A percentile compares a stretch with the other conserved stretches of the same genome.
Evolutionary conservation across 352 stramenopile species (phyloP).

Genomic region (Globisporangium nodosum): DNA sequence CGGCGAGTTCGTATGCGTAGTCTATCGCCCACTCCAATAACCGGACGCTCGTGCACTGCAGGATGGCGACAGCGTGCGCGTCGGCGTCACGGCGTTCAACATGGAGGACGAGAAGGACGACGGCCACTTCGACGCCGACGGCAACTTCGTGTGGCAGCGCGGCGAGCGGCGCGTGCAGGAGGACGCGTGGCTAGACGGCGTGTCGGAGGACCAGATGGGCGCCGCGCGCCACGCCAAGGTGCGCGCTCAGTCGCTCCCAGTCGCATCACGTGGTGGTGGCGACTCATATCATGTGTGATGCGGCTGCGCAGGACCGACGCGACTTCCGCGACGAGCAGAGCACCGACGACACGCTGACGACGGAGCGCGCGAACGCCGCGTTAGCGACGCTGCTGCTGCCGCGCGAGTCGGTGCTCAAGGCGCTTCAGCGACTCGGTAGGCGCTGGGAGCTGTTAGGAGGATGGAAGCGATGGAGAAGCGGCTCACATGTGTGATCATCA

Average conservation of each 20-base stretch:
- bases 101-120: constrained; percentile 85
- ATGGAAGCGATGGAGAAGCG: too few relatives aligned
- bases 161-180: constrained; percentile 73
- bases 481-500: not conserved
- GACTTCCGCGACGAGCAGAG: constrained; percentile 50
- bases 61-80: constrained; percentile 19
- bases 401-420: constrained; percentile 74
- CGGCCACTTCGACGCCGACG: constrained; percentile 73
- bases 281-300: too few relatives aligned
- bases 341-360: constrained; percentile 50
- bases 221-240: constrained; percentile 54
- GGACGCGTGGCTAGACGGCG: constrained; percentile 71
- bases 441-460: not conserved
- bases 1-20: too few relatives aligned
- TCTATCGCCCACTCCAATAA: not conserved
- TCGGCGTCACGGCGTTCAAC: constrained; percentile 72
- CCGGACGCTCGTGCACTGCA: not conserved
- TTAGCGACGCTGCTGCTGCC: constrained; percentile 52
- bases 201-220: constrained; percentile 73
- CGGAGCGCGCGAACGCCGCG: constrained; percentile 43
- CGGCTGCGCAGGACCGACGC: constrained; percentile 25
- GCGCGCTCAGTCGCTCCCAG: not conserved
- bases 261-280: not conserved
- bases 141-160: constrained; percentile 80
- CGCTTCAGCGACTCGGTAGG: constrained; percentile 58